phyloP scores from a whole-genome alignment of 2,329 filamentous ascomycete species.

The Sporothrix variecibatus region DNA sequence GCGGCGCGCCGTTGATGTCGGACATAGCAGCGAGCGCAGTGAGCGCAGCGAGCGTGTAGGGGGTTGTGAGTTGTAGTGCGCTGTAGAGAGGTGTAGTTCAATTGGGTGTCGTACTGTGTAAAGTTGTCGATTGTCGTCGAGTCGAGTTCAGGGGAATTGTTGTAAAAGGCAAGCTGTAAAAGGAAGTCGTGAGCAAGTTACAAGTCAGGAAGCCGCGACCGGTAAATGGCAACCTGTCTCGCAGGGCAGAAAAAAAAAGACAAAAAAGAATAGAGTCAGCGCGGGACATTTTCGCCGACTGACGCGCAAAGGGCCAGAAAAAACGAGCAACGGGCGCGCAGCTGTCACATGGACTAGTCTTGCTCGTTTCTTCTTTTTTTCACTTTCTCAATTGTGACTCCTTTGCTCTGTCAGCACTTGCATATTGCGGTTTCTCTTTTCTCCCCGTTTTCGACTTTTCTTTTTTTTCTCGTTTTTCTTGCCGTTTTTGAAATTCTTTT shows the following conservation, averaged over 20 bases:
- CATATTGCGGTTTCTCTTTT: neutral
- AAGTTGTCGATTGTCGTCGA: neutral
- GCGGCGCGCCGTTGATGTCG: neutral
- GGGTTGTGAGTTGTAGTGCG: neutral
- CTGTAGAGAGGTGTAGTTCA: neutral
- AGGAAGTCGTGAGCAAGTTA: no score
- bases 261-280: neutral
- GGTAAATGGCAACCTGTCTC: neutral
- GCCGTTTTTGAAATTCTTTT: neutral
- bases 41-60: neutral
- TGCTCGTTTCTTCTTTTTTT: neutral
- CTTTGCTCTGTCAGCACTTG: neutral
- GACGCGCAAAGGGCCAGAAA: neutral
- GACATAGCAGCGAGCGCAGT: constrained; percentile 3
- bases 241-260: neutral
- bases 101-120: neutral
- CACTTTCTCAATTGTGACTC: neutral
- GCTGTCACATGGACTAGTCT: neutral
- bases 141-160: neutral
- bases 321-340: neutral
- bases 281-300: constrained; percentile 9
- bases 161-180: neutral
- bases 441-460: neutral
- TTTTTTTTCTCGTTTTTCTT: neutral
- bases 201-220: neutral